Evolutionary conservation across 2,329 filamentous ascomycete genomes (phyloP), one percentile per base, ranked within the genome.

Genomic region (Esteya vermicola): DNA sequence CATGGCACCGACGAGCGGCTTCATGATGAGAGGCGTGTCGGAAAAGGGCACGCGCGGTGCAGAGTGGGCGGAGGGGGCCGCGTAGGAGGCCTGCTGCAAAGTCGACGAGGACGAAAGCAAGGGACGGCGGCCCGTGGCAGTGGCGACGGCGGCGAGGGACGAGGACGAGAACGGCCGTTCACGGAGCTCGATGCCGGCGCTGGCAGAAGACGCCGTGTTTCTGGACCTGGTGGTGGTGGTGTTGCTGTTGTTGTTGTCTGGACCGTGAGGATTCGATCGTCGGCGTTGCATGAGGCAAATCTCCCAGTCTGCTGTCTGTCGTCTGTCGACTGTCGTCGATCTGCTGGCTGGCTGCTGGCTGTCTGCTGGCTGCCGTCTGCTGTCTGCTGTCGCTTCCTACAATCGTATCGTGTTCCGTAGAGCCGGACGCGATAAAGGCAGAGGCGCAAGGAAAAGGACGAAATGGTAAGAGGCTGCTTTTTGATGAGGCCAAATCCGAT

Each of bases 1-100:
- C 66, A 88, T 74, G 50, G 85, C 80, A 57, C 85, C 82, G 52
- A 96, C 84, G 57, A 96, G 69, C 51, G 89, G 88, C 79, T 95
- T 95, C 88, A 95, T 95, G 56, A 54, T 75, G 67, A 60, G 44
- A 30, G 42, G 39, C 18, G 42, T 40, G 44, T 43, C 33, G 27
- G 18, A 9, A 23, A 38, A 31, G 3, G 36, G 36, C 3, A 39
- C 32, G 38, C 28, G 33, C 37, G 34, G 33, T 9, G 27, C 27
- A 25, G 32, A 20, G 27, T 35, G 23, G 22, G 18, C 9, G 23
- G 33, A 16, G 20, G 41, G 19, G 16, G 35, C 30, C 31, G 31
- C 39, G 34, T n/a, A n/a, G n/a, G n/a, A n/a, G n/a, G n/a, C n/a
- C n/a, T n/a, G n/a, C n/a, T n/a, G n/a, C n/a, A n/a, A n/a, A n/a